These are phyloP conservation scores for Trametes cubensis DNA, from an alignment of 768 basidiomycete genomes.

Conservation along the genomic window DNA sequence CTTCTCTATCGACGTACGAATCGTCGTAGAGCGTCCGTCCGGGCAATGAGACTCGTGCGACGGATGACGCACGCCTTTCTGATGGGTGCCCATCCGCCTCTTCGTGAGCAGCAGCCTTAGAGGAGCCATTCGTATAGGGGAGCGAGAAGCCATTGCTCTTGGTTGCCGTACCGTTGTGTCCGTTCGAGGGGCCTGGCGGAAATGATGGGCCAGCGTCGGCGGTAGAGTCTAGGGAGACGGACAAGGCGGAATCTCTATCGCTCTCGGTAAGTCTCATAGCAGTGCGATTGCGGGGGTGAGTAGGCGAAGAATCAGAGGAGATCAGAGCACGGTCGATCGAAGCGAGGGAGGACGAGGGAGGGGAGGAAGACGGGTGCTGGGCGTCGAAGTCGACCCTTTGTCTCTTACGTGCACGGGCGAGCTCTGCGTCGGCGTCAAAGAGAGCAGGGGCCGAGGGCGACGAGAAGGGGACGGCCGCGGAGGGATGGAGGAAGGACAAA, in stretches of 20 bases:
- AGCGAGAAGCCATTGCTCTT: conserved; percentile 30
- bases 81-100: conserved; percentile 20
- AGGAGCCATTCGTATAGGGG: conserved; percentile 27
- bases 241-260: conserved; percentile 31
- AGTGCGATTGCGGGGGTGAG: conserved; percentile 5
- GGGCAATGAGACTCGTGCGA: conserved; percentile 67
- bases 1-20: conserved; percentile 81
- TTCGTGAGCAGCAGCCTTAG: conserved; percentile 13
- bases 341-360: conserved; percentile 22
- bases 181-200: conserved; percentile 26
- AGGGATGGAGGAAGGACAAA: conserved; percentile 34
- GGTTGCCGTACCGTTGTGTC: conserved; percentile 28
- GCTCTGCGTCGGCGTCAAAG: conserved; percentile 27
- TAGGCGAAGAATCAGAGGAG: conserved; percentile 22
- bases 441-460: conserved; percentile 12
- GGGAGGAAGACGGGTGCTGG: conserved; percentile 14
- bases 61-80: conserved; percentile 26
- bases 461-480: conserved; percentile 19
- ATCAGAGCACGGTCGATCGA: conserved; percentile 30
- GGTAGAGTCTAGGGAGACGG: conserved; percentile 27
- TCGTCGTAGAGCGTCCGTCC: conserved; percentile 80
- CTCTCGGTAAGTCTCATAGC: conserved; percentile 31
- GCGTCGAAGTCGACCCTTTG: conserved; percentile 31
- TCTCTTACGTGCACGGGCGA: conserved; percentile 31
- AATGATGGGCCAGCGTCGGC: conserved; percentile 31